Conservation (phyloP, 352 stramenopile species). For the Phytophthora podocarpi region DNA sequence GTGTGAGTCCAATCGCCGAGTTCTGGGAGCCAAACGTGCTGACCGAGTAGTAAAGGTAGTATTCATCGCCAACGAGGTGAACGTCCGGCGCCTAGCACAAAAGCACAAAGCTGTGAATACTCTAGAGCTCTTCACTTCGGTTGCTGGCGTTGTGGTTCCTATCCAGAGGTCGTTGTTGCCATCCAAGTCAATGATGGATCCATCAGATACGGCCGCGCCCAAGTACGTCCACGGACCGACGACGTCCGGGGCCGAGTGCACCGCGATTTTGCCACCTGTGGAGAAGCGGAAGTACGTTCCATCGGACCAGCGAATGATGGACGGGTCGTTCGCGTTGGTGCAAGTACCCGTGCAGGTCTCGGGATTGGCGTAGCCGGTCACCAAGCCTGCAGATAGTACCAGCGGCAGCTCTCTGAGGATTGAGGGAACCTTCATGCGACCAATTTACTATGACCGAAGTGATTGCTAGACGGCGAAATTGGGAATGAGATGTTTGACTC, state of each 20-base stretch:
- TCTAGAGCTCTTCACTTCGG: too few relatives aligned
- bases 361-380: slow-evolving; percentile 21
- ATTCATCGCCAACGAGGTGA: slow-evolving; percentile 41
- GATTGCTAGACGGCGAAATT: slow-evolving; percentile 5
- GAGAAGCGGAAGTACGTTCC: slow-evolving; percentile 66
- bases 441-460: too few relatives aligned
- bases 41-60: slow-evolving; percentile 67
- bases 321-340: slow-evolving; percentile 52
- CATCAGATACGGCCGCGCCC: slow-evolving; percentile 42
- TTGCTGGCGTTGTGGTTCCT: too few relatives aligned
- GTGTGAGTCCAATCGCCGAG: slow-evolving; percentile 42
- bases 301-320: slow-evolving; percentile 48
- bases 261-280: slow-evolving; percentile 48
- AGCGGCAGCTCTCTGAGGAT: slow-evolving; percentile 17
- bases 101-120: too few relatives aligned
- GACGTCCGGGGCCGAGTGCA: slow-evolving; percentile 49
- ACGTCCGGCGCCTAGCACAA: slow-evolving; percentile 52
- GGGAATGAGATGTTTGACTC: too few relatives aligned
- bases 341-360: slow-evolving; percentile 29
- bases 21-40: slow-evolving; percentile 50
- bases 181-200: slow-evolving; percentile 45
- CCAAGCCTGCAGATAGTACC: slow-evolving; percentile 8
- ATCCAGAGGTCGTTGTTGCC: slow-evolving; percentile 51
- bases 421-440: slow-evolving; percentile 13
- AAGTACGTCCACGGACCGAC: slow-evolving; percentile 48